A percentile compares a stretch with the other conserved stretches of the same genome.
Conservation (phyloP, 2,329 filamentous ascomycete genomes). For the Parastagonospora nodorum region DNA sequence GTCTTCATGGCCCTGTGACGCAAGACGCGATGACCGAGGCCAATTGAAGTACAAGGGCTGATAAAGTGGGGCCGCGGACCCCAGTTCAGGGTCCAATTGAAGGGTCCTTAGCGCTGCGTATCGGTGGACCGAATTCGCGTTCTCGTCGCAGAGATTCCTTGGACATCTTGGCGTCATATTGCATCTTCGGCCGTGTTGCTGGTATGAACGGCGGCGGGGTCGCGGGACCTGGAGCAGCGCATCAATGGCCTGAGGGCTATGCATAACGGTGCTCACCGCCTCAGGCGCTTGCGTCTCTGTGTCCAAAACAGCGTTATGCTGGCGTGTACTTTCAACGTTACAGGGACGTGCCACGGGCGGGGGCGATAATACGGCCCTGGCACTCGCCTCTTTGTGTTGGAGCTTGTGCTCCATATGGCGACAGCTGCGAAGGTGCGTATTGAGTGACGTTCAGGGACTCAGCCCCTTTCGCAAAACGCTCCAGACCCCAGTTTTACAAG, state of each 20-base stretch:
- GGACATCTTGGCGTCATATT: not conserved
- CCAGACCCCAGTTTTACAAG: not conserved
- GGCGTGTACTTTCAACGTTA: not conserved
- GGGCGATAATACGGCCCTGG: not conserved
- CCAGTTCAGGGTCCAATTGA: too few species aligned
- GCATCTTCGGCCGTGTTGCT: not conserved
- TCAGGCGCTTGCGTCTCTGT: too few species aligned
- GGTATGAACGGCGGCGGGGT: too few species aligned
- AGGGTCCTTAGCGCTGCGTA: too few species aligned
- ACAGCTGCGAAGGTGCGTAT: not conserved
- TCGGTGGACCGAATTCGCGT: not conserved
- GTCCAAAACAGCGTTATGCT: too few species aligned
- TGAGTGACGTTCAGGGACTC: conserved; percentile 1
- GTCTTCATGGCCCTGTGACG: too few species aligned
- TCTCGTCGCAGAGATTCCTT: not conserved
- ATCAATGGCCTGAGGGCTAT: too few species aligned
- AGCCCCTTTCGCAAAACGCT: conserved; percentile 2
- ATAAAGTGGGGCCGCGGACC: too few species aligned
- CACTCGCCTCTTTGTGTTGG: conserved; percentile 2
- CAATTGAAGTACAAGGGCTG: too few species aligned
- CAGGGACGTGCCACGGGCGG: not conserved
- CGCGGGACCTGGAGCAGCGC: too few species aligned
- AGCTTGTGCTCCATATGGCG: not conserved
- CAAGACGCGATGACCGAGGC: too few species aligned
- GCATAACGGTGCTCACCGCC: too few species aligned